These are phyloP conservation scores for Vitis cinerea DNA, from an alignment of 164 flowering plant genomes.

Conservation along the genomic window DNA sequence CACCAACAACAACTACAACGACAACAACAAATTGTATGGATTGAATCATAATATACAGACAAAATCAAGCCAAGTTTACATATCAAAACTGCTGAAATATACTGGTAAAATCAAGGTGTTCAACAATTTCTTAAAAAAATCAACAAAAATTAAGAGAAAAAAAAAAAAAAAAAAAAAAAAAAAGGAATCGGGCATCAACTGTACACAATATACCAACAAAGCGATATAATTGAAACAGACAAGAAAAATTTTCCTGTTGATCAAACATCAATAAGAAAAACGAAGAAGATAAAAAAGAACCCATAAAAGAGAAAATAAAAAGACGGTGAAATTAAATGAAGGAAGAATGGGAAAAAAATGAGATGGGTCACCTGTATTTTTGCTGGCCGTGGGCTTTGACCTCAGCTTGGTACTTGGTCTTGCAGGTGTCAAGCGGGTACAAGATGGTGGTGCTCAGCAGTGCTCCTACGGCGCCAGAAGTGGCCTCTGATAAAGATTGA, in stretches of 20 bases:
- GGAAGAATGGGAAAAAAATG: not conserved
- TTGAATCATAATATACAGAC: too few species aligned
- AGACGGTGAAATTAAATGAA: not conserved
- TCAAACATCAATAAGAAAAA: not conserved
- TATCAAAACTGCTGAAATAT: not conserved
- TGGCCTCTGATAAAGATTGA: conserved; percentile 71
- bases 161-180: too few species aligned
- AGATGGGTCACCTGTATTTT: conserved; percentile 55
- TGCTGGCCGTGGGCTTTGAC: conserved; percentile 50
- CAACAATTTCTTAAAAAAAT: not conserved
- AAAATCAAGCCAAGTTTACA: not conserved
- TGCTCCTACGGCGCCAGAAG: conserved; percentile 81
- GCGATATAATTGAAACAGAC: not conserved
- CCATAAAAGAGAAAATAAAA: not conserved
- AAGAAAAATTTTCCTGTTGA: not conserved
- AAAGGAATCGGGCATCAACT: too few species aligned
- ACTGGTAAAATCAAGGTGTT: not conserved
- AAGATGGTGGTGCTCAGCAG: conserved; percentile 72
- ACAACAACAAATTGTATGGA: too few species aligned
- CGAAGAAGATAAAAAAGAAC: not conserved
- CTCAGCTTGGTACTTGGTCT: conserved; percentile 83
- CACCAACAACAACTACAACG: too few species aligned
- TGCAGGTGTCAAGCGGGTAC: conserved; percentile 83
- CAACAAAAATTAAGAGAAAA: too few species aligned
- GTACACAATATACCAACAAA: not conserved